Conservation (phyloP, 1,284 basidiomycete genomes). For the Earliella scabrosa region DNA sequence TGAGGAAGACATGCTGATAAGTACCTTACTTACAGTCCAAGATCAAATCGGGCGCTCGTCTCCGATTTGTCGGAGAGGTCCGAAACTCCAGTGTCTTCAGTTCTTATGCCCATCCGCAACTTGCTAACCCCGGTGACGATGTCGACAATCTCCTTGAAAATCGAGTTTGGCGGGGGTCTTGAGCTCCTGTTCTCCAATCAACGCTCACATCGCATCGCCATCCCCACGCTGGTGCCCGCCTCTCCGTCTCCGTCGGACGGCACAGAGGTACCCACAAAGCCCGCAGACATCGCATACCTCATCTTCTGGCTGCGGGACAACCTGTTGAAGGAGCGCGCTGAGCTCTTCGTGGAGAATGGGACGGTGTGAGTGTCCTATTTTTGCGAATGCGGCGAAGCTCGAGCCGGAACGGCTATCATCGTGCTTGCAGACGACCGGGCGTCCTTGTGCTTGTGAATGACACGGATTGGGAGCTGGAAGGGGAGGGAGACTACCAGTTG, state of each 20-base stretch:
- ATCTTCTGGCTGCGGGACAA: constrained; percentile 82
- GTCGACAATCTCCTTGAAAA: constrained; percentile 44
- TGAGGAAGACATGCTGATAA: too few relatives aligned
- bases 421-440: constrained; percentile 81
- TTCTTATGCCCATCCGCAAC: not conserved
- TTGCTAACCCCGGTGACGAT: constrained; percentile 5
- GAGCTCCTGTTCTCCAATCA: constrained; percentile 81
- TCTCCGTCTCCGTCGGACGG: constrained; percentile 5
- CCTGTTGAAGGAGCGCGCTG: constrained; percentile 83
- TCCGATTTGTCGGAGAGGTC: not conserved
- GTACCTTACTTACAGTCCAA: too few relatives aligned
- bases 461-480: constrained; percentile 98
- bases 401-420: not conserved
- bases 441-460: constrained; percentile 96
- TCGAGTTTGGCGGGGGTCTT: constrained; percentile 82
- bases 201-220: constrained; percentile 60
- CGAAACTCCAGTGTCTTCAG: not conserved
- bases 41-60: too few relatives aligned
- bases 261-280: constrained; percentile 41
- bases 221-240: constrained; percentile 54
- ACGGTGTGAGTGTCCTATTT: constrained; percentile 75
- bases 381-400: not conserved
- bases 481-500: constrained; percentile 87
- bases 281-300: constrained; percentile 74
- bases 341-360: constrained; percentile 88